phyloP scores from a whole-genome alignment of 1,139 yeast species.

The Yamadazyma membranifaciens region DNA sequence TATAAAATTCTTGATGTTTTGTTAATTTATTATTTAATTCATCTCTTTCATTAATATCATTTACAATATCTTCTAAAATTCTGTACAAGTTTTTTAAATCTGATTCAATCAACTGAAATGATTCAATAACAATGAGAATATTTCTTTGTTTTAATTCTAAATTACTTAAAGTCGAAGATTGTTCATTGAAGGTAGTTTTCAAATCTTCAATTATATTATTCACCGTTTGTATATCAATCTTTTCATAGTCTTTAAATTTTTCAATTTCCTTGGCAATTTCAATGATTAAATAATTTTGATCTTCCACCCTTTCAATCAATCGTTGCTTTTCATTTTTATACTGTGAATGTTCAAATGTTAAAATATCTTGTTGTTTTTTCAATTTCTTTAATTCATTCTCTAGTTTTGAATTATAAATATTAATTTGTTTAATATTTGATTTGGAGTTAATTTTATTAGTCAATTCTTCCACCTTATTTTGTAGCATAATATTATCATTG shows the following conservation, averaged over 20 bases:
- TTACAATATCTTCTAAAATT: constrained; percentile 56
- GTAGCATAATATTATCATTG: constrained; percentile 38
- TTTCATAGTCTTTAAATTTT: constrained; percentile 56
- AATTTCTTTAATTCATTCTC: constrained; percentile 64
- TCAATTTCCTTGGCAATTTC: constrained; percentile 62
- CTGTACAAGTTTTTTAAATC: constrained; percentile 53
- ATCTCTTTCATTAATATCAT: constrained; percentile 50
- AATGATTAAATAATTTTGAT: constrained; percentile 49
- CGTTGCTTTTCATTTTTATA: constrained; percentile 64
- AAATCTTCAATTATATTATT: constrained; percentile 57
- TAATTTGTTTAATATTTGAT: constrained; percentile 46
- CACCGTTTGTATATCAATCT: constrained; percentile 60
- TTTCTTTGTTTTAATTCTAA: constrained; percentile 52
- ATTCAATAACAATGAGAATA: constrained; percentile 54
- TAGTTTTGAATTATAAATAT: constrained; percentile 54
- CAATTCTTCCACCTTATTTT: constrained; percentile 44
- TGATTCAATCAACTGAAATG: constrained; percentile 54
- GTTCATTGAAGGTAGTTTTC: constrained; percentile 43
- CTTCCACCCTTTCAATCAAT: constrained; percentile 56
- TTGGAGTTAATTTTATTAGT: constrained; percentile 22
- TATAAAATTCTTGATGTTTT: constrained; percentile 46
- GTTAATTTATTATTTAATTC: constrained; percentile 38
- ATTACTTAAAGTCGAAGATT: constrained; percentile 36
- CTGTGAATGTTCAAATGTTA: constrained; percentile 63
- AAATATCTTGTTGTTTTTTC: constrained; percentile 61